Evolutionary conservation across 108 stramenopile genomes (phyloP).

Genomic region (Thalassiosira profunda): DNA sequence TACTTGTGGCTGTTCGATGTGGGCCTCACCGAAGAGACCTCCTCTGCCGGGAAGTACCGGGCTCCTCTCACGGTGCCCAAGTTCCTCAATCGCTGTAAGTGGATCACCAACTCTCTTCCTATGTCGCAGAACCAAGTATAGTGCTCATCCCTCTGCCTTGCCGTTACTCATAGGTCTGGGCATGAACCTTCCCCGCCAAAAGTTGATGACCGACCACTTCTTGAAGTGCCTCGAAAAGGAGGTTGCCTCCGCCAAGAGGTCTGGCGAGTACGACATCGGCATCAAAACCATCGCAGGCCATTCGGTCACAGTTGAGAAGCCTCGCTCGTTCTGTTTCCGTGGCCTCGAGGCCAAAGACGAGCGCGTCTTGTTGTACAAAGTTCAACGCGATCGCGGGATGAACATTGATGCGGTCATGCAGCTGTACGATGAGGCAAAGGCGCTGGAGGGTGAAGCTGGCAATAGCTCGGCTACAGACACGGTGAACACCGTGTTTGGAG

Average conservation of each 20-base stretch:
- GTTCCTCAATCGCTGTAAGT: slow-evolving; percentile 47
- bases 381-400: slow-evolving; percentile 22
- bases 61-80: slow-evolving; percentile 19
- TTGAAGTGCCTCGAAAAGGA: slow-evolving; percentile 27
- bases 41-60: slow-evolving; percentile 7
- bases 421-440: slow-evolving; percentile 24
- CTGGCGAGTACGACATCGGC: slow-evolving; percentile 33
- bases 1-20: slow-evolving; percentile 36
- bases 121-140: too few relatives aligned
- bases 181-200: slow-evolving; percentile 35
- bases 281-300: slow-evolving; percentile 35
- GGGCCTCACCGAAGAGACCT: slow-evolving; percentile 4
- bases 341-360: slow-evolving; percentile 40
- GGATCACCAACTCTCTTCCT: too few relatives aligned
- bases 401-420: slow-evolving; percentile 21
- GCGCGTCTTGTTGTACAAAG: slow-evolving; percentile 33
- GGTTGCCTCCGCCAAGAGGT: slow-evolving; percentile 23
- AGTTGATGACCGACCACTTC: slow-evolving; percentile 35
- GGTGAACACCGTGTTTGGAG: neutral
- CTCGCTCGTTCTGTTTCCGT: slow-evolving; percentile 35
- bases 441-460: neutral
- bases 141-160: slow-evolving; percentile 6
- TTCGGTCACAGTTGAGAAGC: slow-evolving; percentile 17
- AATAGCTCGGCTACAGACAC: neutral
- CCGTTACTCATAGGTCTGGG: slow-evolving; percentile 45